These are phyloP conservation scores for Comarum palustre DNA, from an alignment of 306 rosid species.

Conservation along the genomic window DNA sequence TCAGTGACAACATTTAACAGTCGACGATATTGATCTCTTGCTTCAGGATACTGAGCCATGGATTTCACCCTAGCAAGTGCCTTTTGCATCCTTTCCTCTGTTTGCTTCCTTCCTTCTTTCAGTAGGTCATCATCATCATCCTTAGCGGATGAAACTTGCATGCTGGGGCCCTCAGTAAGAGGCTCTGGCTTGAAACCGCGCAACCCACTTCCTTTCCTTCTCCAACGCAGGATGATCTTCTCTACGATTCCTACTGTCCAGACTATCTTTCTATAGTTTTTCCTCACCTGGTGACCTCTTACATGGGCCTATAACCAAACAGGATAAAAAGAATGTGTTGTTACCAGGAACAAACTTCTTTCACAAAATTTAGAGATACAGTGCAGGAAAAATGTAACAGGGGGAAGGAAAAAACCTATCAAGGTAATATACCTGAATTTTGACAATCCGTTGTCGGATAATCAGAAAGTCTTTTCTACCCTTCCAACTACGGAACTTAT, in stretches of 20 bases:
- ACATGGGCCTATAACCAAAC: conserved; percentile 63
- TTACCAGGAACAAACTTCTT: neutral
- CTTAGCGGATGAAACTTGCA: conserved; percentile 32
- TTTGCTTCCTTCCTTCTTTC: conserved; percentile 77
- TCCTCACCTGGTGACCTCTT: conserved; percentile 92
- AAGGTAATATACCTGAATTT: conserved; percentile 61
- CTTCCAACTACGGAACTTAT: conserved; percentile 79
- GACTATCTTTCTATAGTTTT: conserved; percentile 47
- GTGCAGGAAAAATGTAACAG: neutral
- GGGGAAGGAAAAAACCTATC: neutral
- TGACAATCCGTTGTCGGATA: conserved; percentile 64
- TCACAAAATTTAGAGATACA: neutral
- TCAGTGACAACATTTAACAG: conserved; percentile 63
- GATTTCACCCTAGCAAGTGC: conserved; percentile 90
- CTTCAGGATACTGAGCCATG: conserved; percentile 88
- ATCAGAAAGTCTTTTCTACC: conserved; percentile 70
- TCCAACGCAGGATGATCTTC: conserved; percentile 81
- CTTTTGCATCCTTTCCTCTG: conserved; percentile 73
- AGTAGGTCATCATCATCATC: conserved; percentile 71
- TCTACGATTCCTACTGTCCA: conserved; percentile 91
- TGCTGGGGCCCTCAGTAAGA: conserved; percentile 36
- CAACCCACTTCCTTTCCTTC: conserved; percentile 80
- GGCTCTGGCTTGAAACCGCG: conserved; percentile 77
- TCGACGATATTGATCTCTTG: conserved; percentile 79
- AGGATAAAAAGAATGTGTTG: conserved; percentile 3